Conservation (phyloP, 768 basidiomycete genomes). For the Boletus sp. region DNA sequence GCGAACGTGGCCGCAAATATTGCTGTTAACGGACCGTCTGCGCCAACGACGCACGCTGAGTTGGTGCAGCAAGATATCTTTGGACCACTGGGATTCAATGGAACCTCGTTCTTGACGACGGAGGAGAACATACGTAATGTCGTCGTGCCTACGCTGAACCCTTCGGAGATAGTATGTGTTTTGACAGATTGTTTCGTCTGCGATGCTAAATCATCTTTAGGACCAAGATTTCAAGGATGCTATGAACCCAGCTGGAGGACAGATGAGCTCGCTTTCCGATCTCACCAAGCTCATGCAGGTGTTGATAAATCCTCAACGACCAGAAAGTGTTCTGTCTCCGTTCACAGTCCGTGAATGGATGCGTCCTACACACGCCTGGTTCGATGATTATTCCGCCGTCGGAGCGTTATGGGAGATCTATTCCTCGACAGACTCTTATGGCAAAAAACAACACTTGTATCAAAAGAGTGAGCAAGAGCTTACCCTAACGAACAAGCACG, state of each 20-base stretch:
- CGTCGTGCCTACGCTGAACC: slow-evolving; percentile 37
- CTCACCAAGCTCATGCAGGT: slow-evolving; percentile 41
- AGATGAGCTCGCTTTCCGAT: slow-evolving; percentile 50
- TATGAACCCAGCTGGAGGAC: slow-evolving; percentile 45
- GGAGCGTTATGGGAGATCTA: slow-evolving; percentile 45
- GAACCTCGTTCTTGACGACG: slow-evolving; percentile 41
- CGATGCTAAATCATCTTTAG: slow-evolving; percentile 16
- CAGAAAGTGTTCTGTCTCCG: slow-evolving; percentile 33
- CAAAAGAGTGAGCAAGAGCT: not conserved
- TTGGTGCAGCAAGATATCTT: slow-evolving; percentile 50
- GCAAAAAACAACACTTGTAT: slow-evolving; percentile 34
- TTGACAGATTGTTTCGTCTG: not conserved
- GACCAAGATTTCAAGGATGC: slow-evolving; percentile 39
- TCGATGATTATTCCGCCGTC: slow-evolving; percentile 35
- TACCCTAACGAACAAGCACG: not conserved
- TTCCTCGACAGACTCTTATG: slow-evolving; percentile 29
- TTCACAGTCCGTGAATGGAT: slow-evolving; percentile 42
- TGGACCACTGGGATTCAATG: slow-evolving; percentile 41
- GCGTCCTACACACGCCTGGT: slow-evolving; percentile 39
- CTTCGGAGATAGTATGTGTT: slow-evolving; percentile 35
- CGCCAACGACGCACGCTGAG: slow-evolving; percentile 37
- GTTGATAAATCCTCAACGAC: slow-evolving; percentile 40
- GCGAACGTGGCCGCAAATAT: slow-evolving; percentile 35
- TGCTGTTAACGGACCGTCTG: slow-evolving; percentile 11
- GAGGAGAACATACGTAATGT: slow-evolving; percentile 34